Evolutionary conservation across 768 basidiomycete genomes (phyloP).

Genomic region (Suillus weaverae): DNA sequence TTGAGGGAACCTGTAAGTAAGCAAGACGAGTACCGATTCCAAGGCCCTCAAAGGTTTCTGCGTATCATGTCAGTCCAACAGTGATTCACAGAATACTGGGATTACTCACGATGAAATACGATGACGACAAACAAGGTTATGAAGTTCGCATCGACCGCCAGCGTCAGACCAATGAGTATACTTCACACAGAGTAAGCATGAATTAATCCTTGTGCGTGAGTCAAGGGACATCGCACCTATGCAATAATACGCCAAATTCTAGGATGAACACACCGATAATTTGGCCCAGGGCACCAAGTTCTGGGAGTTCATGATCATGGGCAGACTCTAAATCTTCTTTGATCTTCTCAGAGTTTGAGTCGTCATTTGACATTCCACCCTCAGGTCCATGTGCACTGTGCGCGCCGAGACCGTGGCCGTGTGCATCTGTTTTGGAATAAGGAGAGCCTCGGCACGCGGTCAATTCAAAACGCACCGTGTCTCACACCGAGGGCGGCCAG

Average conservation of each 20-base stretch:
- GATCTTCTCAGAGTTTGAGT: slow-evolving; percentile 20
- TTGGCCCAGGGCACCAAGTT: slow-evolving; percentile 60
- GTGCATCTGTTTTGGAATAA: slow-evolving; percentile 46
- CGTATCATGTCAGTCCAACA: slow-evolving; percentile 4
- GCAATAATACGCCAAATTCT: slow-evolving; percentile 91
- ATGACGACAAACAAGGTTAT: slow-evolving; percentile 87
- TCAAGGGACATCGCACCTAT: slow-evolving; percentile 47
- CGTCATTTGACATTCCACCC: slow-evolving; percentile 14
- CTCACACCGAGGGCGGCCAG: slow-evolving; percentile 63
- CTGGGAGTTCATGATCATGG: slow-evolving; percentile 19
- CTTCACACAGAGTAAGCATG: slow-evolving; percentile 34
- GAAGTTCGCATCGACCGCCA: slow-evolving; percentile 85
- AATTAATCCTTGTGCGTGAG: background rate
- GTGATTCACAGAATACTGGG: background rate
- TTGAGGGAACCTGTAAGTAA: slow-evolving; percentile 57
- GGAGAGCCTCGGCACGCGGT: background rate
- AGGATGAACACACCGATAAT: slow-evolving; percentile 87
- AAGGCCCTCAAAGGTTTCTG: slow-evolving; percentile 93
- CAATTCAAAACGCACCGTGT: slow-evolving; percentile 46
- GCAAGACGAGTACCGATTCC: slow-evolving; percentile 91
- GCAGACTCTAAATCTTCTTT: slow-evolving; percentile 31
- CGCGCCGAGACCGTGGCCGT: slow-evolving; percentile 60
- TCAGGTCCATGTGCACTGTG: slow-evolving; percentile 77
- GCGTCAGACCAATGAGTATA: slow-evolving; percentile 83
- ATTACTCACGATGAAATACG: slow-evolving; percentile 82